Conservation (phyloP, 805 yeast species). For the Lipomyces orientalis region DNA sequence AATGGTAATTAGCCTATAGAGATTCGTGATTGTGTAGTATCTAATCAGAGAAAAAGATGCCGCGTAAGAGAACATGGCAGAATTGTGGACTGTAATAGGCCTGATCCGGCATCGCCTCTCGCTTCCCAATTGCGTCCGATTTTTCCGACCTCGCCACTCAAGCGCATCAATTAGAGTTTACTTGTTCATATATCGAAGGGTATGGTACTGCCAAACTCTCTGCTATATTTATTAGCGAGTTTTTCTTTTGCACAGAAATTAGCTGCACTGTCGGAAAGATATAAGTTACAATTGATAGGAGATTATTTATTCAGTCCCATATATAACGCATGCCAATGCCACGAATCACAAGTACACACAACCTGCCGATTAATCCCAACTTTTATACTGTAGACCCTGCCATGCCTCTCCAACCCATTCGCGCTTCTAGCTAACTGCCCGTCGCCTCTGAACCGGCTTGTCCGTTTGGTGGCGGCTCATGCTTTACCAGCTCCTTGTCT, state of each 20-base stretch:
- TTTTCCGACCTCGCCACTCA: too few relatives aligned
- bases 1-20: too few relatives aligned
- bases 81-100: too few relatives aligned
- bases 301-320: neutral
- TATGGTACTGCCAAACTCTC: neutral
- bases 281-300: neutral
- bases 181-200: too few relatives aligned
- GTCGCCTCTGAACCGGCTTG: neutral
- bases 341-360: neutral
- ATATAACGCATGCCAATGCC: neutral
- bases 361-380: neutral
- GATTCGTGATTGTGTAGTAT: too few relatives aligned
- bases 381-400: neutral
- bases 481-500: conserved; percentile 68
- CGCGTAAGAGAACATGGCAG: too few relatives aligned
- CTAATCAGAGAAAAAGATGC: too few relatives aligned
- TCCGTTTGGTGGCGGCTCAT: conserved; percentile 26
- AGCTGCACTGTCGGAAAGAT: neutral
- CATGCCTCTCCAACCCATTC: neutral
- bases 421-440: conserved; percentile 1
- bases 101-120: too few relatives aligned
- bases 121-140: too few relatives aligned
- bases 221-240: too few relatives aligned
- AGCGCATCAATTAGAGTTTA: too few relatives aligned
- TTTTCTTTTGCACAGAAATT: too few relatives aligned